These are phyloP conservation scores for Zea luxurians DNA, from an alignment of 176 grass and related monocot species.

Conservation along the genomic window DNA sequence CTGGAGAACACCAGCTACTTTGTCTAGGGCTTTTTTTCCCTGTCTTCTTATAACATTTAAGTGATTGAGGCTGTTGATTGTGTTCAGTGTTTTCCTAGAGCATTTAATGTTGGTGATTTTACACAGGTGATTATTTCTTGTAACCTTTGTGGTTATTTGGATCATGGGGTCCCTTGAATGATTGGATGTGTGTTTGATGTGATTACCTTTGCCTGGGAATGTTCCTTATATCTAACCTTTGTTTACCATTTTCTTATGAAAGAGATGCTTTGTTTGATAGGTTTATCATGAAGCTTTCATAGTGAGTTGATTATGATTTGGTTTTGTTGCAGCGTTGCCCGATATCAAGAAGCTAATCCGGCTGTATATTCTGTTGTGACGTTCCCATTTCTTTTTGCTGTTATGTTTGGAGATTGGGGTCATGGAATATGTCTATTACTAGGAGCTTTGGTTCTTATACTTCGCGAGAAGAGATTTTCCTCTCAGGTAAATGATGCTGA, in stretches of 20 bases:
- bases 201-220: constrained; percentile 19
- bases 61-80: not conserved
- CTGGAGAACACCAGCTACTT: constrained; percentile 7
- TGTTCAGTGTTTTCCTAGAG: constrained; percentile 1
- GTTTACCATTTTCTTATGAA: constrained; percentile 24
- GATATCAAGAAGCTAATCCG: constrained; percentile 97
- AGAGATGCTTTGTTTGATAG: not conserved
- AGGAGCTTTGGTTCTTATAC: constrained; percentile 89
- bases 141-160: constrained; percentile 18
- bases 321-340: constrained; percentile 71
- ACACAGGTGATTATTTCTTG: constrained; percentile 16
- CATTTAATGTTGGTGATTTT: not conserved
- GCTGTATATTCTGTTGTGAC: constrained; percentile 97
- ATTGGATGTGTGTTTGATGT: not conserved
- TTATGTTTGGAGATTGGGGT: constrained; percentile 99
- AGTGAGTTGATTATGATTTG: constrained; percentile 28
- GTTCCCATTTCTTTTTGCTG: constrained; percentile 99
- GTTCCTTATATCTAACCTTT: constrained; percentile 11
- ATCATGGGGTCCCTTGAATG: not conserved
- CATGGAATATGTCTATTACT: constrained; percentile 97
- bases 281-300: not conserved
- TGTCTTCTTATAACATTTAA: constrained; percentile 14
- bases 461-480: constrained; percentile 90
- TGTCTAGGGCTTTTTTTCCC: not conserved
- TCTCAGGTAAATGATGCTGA: constrained; percentile 65